phyloP scores from a whole-genome alignment of 768 basidiomycete genomes.

The Imleria badia region DNA sequence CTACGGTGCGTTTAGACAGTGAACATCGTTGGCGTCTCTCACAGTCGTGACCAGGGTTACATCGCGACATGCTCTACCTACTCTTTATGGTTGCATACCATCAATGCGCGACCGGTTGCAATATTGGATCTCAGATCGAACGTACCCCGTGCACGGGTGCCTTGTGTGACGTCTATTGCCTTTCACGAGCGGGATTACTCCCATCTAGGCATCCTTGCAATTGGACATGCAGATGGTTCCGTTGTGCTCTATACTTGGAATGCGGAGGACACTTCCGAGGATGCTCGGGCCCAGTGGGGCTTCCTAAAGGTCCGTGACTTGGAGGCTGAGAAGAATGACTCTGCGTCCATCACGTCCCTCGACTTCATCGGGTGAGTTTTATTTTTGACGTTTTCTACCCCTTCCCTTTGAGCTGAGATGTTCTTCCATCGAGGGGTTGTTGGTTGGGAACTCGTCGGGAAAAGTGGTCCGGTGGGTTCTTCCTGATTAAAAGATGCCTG shows the following conservation, averaged over 20 bases:
- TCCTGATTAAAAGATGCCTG: slow-evolving; percentile 16
- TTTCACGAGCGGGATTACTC: slow-evolving; percentile 92
- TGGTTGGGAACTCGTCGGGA: slow-evolving; percentile 26
- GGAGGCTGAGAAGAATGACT: slow-evolving; percentile 45
- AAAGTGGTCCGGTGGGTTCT: slow-evolving; percentile 25
- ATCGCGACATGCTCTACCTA: slow-evolving; percentile 79
- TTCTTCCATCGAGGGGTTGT: slow-evolving; percentile 21
- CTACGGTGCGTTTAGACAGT: slow-evolving; percentile 57
- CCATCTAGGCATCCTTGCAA: slow-evolving; percentile 73
- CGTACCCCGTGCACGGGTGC: slow-evolving; percentile 41
- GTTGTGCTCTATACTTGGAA: slow-evolving; percentile 85
- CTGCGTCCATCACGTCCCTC: slow-evolving; percentile 67
- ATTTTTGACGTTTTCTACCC: background rate
- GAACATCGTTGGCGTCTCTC: background rate
- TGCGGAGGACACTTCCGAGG: slow-evolving; percentile 67
- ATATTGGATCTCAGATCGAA: slow-evolving; percentile 57
- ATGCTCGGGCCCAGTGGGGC: slow-evolving; percentile 70
- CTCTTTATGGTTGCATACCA: slow-evolving; percentile 76
- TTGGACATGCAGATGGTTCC: slow-evolving; percentile 72
- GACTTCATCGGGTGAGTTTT: slow-evolving; percentile 71
- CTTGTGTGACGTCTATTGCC: slow-evolving; percentile 69
- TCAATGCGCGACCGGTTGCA: slow-evolving; percentile 81
- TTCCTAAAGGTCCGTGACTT: slow-evolving; percentile 69
- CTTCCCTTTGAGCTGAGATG: background rate
- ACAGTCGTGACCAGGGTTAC: slow-evolving; percentile 60